These are phyloP conservation scores for Huntiella abstrusa DNA, from an alignment of 2,329 filamentous ascomycete genomes.

Conservation along the genomic window DNA sequence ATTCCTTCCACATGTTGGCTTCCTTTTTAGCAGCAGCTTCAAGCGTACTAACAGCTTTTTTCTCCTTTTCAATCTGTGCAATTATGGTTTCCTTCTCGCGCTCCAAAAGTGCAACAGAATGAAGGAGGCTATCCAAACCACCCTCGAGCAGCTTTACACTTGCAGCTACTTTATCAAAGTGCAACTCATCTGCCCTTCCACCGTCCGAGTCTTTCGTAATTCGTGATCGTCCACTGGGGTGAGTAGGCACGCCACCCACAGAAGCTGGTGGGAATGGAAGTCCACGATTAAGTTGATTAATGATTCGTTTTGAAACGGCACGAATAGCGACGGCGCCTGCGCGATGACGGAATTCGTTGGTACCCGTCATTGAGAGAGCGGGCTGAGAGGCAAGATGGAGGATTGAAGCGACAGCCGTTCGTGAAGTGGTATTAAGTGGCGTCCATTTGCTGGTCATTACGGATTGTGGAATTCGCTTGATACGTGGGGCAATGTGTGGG, in stretches of 20 bases:
- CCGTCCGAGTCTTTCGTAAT: slow-evolving; percentile 18
- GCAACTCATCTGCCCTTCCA: slow-evolving; percentile 38
- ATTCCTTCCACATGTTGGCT: slow-evolving; percentile 30
- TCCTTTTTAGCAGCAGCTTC: slow-evolving; percentile 38
- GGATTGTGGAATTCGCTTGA: slow-evolving; percentile 37
- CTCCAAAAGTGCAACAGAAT: slow-evolving; percentile 41
- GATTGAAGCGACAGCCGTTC: slow-evolving; percentile 35
- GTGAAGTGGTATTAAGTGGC: slow-evolving; percentile 32
- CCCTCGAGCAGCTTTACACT: slow-evolving; percentile 36
- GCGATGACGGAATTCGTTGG: slow-evolving; percentile 27
- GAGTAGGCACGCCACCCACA: slow-evolving; percentile 10
- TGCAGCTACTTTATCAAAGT: slow-evolving; percentile 46
- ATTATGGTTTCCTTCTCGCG: slow-evolving; percentile 39
- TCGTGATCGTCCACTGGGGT: slow-evolving; percentile 13
- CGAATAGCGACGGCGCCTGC: slow-evolving; percentile 38
- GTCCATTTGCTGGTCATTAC: slow-evolving; percentile 50
- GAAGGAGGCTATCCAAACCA: slow-evolving; percentile 41
- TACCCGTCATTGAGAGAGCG: slow-evolving; percentile 37
- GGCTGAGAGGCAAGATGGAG: slow-evolving; percentile 41
- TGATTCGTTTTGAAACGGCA: slow-evolving; percentile 34
- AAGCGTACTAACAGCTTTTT: slow-evolving; percentile 29
- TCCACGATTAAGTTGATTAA: slow-evolving; percentile 36
- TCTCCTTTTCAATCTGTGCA: slow-evolving; percentile 34
- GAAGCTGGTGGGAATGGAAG: slow-evolving; percentile 46
- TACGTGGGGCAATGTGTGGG: slow-evolving; percentile 31